These are phyloP conservation scores for Trypanosoma cruzi DNA, from an alignment of 208 protist species.

Conservation along the genomic window DNA sequence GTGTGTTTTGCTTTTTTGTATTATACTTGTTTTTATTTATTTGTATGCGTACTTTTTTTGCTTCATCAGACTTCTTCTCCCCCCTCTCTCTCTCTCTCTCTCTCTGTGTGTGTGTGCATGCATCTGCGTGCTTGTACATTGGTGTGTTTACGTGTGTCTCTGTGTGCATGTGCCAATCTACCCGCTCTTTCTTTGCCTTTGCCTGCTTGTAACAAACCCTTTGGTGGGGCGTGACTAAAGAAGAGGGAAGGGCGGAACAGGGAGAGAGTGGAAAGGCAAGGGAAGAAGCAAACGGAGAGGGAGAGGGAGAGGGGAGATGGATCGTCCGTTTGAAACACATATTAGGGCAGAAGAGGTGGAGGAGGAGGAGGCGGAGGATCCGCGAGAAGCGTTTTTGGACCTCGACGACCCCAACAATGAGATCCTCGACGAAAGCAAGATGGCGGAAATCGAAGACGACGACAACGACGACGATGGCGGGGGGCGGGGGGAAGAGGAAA, in stretches of 20 bases:
- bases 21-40: background rate
- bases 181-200: background rate
- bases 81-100: too few species aligned
- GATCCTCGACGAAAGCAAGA: conserved; percentile 62
- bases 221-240: background rate
- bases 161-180: background rate
- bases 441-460: conserved; percentile 27
- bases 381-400: conserved; percentile 79
- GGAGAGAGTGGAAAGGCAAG: background rate
- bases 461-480: too few species aligned
- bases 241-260: background rate
- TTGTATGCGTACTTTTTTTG: background rate
- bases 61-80: background rate
- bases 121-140: background rate
- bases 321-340: background rate
- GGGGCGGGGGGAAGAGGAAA: background rate
- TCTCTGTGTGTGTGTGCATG: background rate
- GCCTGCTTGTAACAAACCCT: background rate
- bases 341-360: conserved; percentile 9
- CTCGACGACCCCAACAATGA: conserved; percentile 85
- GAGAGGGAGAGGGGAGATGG: background rate
- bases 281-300: background rate
- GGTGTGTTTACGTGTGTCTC: background rate
- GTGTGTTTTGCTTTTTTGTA: background rate
- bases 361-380: conserved; percentile 43